These are phyloP conservation scores for Phyllachora maydis DNA, from an alignment of 2,329 filamentous ascomycete genomes.

Conservation along the genomic window DNA sequence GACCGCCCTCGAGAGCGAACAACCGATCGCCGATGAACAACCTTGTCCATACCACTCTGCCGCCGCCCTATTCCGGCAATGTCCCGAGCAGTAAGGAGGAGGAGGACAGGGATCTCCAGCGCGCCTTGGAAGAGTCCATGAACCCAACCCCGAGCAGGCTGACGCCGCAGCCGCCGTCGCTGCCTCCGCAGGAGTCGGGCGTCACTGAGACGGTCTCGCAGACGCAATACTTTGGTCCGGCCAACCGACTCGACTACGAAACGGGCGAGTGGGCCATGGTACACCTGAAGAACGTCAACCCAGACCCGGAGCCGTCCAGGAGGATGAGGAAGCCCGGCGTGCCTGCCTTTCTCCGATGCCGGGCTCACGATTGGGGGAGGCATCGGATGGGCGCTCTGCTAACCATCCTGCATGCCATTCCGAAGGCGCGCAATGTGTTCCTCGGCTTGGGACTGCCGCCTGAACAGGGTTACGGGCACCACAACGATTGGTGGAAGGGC, in stretches of 20 bases:
- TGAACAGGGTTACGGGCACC: constrained; percentile 28
- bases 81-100: constrained; percentile 14
- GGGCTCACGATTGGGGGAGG: constrained; percentile 7
- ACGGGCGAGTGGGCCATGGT: constrained; percentile 41
- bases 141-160: constrained; percentile 26
- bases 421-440: constrained; percentile 32
- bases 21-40: constrained; percentile 33
- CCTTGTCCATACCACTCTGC: constrained; percentile 20
- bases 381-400: constrained; percentile 31
- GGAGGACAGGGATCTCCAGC: constrained; percentile 33
- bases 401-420: constrained; percentile 39
- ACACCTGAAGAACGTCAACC: constrained; percentile 12
- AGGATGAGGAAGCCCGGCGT: constrained; percentile 19
- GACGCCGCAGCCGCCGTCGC: constrained; percentile 17
- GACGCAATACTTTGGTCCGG: constrained; percentile 35
- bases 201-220: constrained; percentile 17
- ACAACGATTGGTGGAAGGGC: constrained; percentile 41
- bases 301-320: constrained; percentile 18
- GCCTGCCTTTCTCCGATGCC: constrained; percentile 30
- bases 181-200: constrained; percentile 26
- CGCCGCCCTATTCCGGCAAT: constrained; percentile 8
- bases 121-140: constrained; percentile 33
- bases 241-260: constrained; percentile 31
- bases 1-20: constrained; percentile 39
- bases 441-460: constrained; percentile 17